Evolutionary conservation across 2,329 filamentous ascomycete species (phyloP).

Genomic region (Trichoderma sp.): DNA sequence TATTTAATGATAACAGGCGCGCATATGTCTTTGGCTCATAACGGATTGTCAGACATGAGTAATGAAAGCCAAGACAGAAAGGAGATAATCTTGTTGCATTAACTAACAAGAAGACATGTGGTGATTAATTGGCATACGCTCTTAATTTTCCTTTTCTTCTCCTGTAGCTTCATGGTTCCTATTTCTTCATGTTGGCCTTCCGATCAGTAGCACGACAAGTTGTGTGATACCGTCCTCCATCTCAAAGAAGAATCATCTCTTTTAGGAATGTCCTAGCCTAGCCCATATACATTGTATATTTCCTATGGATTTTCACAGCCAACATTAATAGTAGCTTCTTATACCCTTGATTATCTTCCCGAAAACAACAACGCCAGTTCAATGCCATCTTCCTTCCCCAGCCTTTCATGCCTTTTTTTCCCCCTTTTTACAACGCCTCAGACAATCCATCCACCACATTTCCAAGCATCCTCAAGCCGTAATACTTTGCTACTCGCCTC

Average conservation of each 20-base stretch:
- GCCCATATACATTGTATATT: not conserved
- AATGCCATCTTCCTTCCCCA: not conserved
- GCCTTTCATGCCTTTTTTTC: not conserved
- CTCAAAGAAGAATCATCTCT: not conserved
- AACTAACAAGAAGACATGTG: not conserved
- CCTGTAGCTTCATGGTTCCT: not conserved
- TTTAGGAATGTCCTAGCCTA: not conserved
- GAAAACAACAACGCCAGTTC: slow-evolving; percentile 4
- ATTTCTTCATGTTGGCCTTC: not conserved
- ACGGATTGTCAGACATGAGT: not conserved
- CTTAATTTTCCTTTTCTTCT: not conserved
- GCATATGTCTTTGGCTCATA: not conserved
- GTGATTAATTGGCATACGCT: not conserved
- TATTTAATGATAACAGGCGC: not conserved
- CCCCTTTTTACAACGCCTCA: slow-evolving; percentile 43
- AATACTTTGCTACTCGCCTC: slow-evolving; percentile 73
- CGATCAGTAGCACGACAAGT: not conserved
- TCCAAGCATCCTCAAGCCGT: slow-evolving; percentile 78
- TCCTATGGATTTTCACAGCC: not conserved
- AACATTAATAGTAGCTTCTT: not conserved
- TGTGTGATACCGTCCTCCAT: not conserved
- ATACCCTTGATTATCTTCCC: not conserved
- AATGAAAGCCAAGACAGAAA: not conserved
- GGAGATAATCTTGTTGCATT: not conserved
- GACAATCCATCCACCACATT: slow-evolving; percentile 69